phyloP scores from a whole-genome alignment of 768 basidiomycete species.

The Boletus reticuloceps region DNA sequence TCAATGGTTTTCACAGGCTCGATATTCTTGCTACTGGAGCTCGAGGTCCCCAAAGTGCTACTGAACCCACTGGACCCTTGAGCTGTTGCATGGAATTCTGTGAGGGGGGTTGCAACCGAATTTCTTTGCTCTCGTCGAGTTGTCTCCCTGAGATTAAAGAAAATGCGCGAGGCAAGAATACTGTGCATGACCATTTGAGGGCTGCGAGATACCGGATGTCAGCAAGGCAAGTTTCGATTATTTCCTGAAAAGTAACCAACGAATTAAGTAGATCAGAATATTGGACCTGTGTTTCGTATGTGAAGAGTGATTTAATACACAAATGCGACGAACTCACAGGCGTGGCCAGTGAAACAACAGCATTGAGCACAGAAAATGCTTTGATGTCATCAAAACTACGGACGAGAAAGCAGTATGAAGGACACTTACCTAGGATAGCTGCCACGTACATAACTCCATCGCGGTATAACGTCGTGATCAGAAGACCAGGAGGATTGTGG shows the following conservation, averaged over 20 bases:
- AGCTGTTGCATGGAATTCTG: conserved; percentile 8
- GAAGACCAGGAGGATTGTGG: conserved; percentile 2
- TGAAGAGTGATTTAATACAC: not conserved
- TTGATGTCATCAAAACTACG: not conserved
- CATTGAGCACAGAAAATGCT: conserved; percentile 19
- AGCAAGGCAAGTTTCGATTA: not conserved
- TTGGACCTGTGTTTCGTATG: conserved; percentile 1
- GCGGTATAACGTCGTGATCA: conserved; percentile 13
- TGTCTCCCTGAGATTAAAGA: conserved; percentile 24
- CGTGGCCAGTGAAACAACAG: conserved; percentile 7
- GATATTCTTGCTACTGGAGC: not conserved
- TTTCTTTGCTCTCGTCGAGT: not conserved
- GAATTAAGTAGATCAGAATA: conserved; percentile 17
- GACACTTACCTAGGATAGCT: conserved; percentile 12
- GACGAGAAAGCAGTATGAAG: not conserved
- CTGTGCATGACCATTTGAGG: conserved; percentile 23
- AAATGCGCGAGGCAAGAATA: conserved; percentile 24
- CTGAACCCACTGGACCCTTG: not conserved
- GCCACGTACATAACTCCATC: conserved; percentile 20
- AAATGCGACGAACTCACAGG: conserved; percentile 1
- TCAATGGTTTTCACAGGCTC: not conserved
- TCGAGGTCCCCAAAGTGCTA: not conserved
- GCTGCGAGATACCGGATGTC: conserved; percentile 1
- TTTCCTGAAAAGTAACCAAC: conserved; percentile 1
- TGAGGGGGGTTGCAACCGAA: not conserved